phyloP scores from a whole-genome alignment of 2,329 filamentous ascomycete species.

The Alternaria sp. region DNA sequence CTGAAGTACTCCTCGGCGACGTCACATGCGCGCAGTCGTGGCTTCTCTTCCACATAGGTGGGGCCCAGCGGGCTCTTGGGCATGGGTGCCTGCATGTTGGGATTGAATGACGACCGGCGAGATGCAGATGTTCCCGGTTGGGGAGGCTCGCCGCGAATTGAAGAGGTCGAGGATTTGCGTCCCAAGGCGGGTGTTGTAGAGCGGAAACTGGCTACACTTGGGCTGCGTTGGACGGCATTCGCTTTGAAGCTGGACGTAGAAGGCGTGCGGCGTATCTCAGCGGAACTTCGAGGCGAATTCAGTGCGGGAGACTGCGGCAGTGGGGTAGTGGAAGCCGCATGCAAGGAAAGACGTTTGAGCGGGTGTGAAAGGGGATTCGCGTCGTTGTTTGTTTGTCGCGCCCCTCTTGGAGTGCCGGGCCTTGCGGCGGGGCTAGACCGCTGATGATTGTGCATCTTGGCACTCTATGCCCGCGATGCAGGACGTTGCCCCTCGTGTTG shows the following conservation, averaged over 20 bases:
- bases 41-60: conserved; percentile 51
- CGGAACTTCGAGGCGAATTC: conserved; percentile 32
- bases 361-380: conserved; percentile 44
- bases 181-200: conserved; percentile 53
- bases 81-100: conserved; percentile 52
- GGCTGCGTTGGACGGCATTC: conserved; percentile 53
- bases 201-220: conserved; percentile 54
- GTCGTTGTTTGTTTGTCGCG: conserved; percentile 50
- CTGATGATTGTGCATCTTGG: conserved; percentile 40
- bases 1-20: conserved; percentile 74
- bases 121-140: conserved; percentile 49
- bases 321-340: conserved; percentile 43
- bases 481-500: conserved; percentile 32
- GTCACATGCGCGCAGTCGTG: conserved; percentile 61
- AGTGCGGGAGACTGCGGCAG: conserved; percentile 44
- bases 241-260: conserved; percentile 43
- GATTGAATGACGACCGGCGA: conserved; percentile 57
- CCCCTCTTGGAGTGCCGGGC: conserved; percentile 20
- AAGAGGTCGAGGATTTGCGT: conserved; percentile 56
- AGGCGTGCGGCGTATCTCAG: conserved; percentile 26
- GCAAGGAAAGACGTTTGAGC: conserved; percentile 51
- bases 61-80: conserved; percentile 52
- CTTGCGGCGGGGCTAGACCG: conserved; percentile 21
- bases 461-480: conserved; percentile 34
- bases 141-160: conserved; percentile 50